Conservation (phyloP, 2,329 filamentous ascomycete species). For the Talaromyces sp. region DNA sequence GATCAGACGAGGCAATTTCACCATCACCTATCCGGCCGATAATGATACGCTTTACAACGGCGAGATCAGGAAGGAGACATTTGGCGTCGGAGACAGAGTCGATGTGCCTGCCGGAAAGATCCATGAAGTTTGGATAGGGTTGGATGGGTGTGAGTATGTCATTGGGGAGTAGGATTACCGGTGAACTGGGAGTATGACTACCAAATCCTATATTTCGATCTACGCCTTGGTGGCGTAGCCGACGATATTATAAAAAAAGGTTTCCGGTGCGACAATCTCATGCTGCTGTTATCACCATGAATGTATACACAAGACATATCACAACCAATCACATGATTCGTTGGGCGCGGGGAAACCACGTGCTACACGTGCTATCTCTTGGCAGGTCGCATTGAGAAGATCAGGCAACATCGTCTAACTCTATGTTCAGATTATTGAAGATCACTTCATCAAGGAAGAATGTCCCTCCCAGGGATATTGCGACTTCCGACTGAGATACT, state of each 20-base stretch:
- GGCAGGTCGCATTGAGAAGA: background rate
- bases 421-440: background rate
- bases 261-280: background rate
- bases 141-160: conserved; percentile 58
- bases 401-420: background rate
- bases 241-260: no score
- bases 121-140: conserved; percentile 62
- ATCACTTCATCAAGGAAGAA: background rate
- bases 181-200: background rate
- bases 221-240: no score
- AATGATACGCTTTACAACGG: conserved; percentile 27
- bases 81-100: conserved; percentile 52
- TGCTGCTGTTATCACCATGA: background rate
- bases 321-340: background rate
- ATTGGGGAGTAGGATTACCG: conserved; percentile 50
- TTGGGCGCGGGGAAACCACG: background rate
- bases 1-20: conserved; percentile 56
- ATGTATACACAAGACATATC: background rate
- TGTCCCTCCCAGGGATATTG: background rate
- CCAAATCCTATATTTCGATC: background rate
- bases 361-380: background rate
- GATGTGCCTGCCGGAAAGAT: conserved; percentile 56
- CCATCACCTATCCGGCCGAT: conserved; percentile 57
- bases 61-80: conserved; percentile 50
- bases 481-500: background rate